Evolutionary conservation across 805 yeast genomes (phyloP).

Genomic region (Pichia nanzhaoensis): DNA sequence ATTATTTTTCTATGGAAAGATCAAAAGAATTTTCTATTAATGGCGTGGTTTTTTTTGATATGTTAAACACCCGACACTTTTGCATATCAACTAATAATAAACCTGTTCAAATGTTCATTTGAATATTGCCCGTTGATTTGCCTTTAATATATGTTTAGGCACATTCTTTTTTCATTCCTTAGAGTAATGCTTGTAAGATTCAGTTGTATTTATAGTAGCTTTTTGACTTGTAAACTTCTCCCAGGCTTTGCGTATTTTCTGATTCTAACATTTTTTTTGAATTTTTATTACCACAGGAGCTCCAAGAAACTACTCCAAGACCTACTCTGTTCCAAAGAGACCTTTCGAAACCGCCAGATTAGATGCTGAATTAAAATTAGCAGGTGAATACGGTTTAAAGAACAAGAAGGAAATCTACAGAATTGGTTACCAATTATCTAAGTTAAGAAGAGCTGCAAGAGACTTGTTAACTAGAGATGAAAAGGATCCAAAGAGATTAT

Average conservation of each 20-base stretch:
- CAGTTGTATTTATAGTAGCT: no score
- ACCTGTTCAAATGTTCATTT: background rate
- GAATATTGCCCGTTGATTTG: background rate
- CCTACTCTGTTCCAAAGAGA: conserved; percentile 99
- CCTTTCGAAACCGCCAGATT: conserved; percentile 99
- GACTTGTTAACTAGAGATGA: conserved; percentile 99
- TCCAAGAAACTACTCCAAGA: conserved; percentile 99
- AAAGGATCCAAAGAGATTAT: conserved; percentile 99
- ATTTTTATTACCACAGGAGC: conserved; percentile 52
- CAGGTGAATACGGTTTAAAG: conserved; percentile 99
- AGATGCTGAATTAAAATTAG: conserved; percentile 98
- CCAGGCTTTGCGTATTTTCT: no score
- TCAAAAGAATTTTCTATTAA: background rate
- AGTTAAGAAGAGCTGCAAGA: conserved; percentile 99
- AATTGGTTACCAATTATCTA: conserved; percentile 98
- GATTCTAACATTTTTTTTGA: conserved; percentile 1
- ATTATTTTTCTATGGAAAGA: background rate
- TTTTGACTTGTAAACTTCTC: no score
- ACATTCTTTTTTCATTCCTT: no score
- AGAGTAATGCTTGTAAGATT: no score
- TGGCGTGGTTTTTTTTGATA: conserved; percentile 1
- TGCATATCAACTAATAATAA: conserved; percentile 25
- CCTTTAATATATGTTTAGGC: no score
- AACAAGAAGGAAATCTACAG: conserved; percentile 99
- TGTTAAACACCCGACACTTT: conserved; percentile 86